Percentiles rank a stretch among this genome's conserved stretches.
These are phyloP conservation scores for Boechera retrofracta DNA, from an alignment of 345 rosid species.

Conservation along the genomic window DNA sequence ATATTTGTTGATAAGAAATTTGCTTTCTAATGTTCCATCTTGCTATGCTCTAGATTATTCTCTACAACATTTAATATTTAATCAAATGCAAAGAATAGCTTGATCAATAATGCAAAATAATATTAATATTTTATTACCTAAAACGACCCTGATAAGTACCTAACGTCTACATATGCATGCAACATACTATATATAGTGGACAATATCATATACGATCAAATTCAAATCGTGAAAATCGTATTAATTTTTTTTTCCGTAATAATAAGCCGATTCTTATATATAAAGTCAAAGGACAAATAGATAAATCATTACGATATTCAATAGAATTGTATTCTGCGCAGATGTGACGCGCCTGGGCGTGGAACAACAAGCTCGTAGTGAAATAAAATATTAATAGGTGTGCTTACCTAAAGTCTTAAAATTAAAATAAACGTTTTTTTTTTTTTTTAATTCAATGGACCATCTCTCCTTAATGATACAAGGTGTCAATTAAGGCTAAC, in stretches of 20 bases:
- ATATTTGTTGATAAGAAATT: neutral
- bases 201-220: neutral
- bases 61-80: neutral
- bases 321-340: neutral
- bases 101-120: neutral
- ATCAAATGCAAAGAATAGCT: neutral
- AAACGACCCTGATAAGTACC: conserved; percentile 12
- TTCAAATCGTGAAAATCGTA: conserved; percentile 3
- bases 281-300: conserved; percentile 13
- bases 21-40: neutral
- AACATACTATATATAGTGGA: conserved; percentile 13
- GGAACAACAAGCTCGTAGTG: conserved; percentile 1
- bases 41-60: neutral
- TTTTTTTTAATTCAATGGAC: too few relatives aligned
- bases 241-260: neutral
- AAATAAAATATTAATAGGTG: neutral
- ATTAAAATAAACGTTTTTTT: neutral
- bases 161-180: conserved; percentile 20
- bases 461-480: too few relatives aligned
- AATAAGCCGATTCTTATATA: conserved; percentile 2
- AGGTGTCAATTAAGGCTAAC: too few relatives aligned
- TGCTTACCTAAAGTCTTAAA: neutral
- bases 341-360: neutral
- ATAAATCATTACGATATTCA: neutral
- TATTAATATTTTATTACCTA: neutral